Evolutionary conservation across 1,139 yeast genomes (phyloP), one percentile per base, ranked within the genome.

Genomic region (Taphrina sp.): DNA sequence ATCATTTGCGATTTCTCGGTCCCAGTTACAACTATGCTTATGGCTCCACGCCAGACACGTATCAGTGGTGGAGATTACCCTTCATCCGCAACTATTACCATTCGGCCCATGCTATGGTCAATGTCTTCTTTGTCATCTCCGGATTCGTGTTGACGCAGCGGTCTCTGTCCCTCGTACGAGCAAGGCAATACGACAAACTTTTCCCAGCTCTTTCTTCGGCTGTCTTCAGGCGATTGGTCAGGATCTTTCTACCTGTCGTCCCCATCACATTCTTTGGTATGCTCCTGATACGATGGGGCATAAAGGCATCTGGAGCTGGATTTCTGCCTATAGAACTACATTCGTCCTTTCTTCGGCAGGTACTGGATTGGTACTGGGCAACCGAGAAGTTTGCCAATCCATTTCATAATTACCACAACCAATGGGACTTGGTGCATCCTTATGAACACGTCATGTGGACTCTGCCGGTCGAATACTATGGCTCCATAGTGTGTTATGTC

Each of bases 401-500:
- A 8, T 47, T 39, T 20, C 53, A 47, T 31, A 29, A 28, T 5
- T 47, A 47, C 17, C 34, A 36, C 14, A 24, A 28, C 22, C 26
- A 26, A 19, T 47, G 22, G 23, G 53, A 47, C 44, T 17, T 47
- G 5, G 22, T 47, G 12, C 53, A 47, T 22, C 14, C 36, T 4
- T 47, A 47, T 29, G 53, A 47, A 7, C 53, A 47, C 23, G 43
- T 39, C 37, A 37, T 47, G 53, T 47, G 53, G 53, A 47, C 53
- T 12, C 22, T 47, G 28, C 53, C 53, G 3, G 19, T 47, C 5
- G 53, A 47, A 20, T 47, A 37, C 23, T 47, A 47, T 14, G 53
- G 53, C 29, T 37, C 45, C 12, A 12, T 47, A 3, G 53, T 47
- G 14, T 47, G 53, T 22, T 47, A 20, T 20, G 22, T 31, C 4